Evolutionary conservation across 306 rosid genomes (phyloP), one percentile per base, ranked within the genome.

Genomic region (Lupinus albus): DNA sequence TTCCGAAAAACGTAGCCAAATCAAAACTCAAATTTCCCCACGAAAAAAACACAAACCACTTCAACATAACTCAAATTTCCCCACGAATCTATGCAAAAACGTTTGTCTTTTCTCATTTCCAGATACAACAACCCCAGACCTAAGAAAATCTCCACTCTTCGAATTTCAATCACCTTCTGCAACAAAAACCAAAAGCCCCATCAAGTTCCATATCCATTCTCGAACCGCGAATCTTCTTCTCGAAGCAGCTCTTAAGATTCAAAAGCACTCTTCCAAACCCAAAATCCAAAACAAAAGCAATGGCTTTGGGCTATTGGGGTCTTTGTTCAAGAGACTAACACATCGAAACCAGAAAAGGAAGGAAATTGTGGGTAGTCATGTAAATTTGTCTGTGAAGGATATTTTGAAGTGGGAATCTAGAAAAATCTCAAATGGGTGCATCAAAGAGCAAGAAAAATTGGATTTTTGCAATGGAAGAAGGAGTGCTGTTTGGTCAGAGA

Each of bases 181-280:
- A 25, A 4, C 30, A 6, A 90, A 79, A 66, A 86, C 38, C 8
- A 90, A 79, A 66, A 86, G 75, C 68, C 95, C 96, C 11, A 79
- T 84, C 70, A 89, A 81, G 21, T 80, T 86, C 17, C 91, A 85
- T 14, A 77, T 92, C 51, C 96, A 96, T 6, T 82, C 95, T 2
- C 48, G 84, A 75, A 93, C 95, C 0, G 90, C 99, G 0, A 36
- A 95, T 8, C 76, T 93, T 21, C 97, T 93, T 51, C 88, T 93
- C 0, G 96, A 94, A 76, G 95, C 99, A 20, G 88, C 99, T 51
- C 78, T 86, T 17, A 82, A 89, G 79, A 86, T 94, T 84, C 99
- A 88, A 12, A 93, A 90, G 51, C 88, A 88, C 62, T 72, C 88
- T 2, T 73, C 78, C 0, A 86, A 79, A 70, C 28, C 76, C 13